Conservation (phyloP, 805 yeast species). For the Ogataea thermomethanolica region DNA sequence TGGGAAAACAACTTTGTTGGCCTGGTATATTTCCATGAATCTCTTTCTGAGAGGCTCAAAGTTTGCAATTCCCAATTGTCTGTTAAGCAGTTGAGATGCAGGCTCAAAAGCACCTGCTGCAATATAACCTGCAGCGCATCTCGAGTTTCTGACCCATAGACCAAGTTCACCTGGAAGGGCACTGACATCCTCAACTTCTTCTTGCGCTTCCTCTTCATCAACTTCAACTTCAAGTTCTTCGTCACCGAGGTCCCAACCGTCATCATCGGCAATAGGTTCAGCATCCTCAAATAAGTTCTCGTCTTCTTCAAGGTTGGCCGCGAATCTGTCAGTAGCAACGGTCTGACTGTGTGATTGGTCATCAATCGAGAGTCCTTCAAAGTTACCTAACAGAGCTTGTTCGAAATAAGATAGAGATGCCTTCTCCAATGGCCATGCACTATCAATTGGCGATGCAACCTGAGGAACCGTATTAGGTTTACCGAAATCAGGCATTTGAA, state of each 20-base stretch:
- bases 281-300: slow-evolving; percentile 42
- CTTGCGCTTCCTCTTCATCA: slow-evolving; percentile 36
- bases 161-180: slow-evolving; percentile 58
- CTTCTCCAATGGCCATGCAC: slow-evolving; percentile 81
- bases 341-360: slow-evolving; percentile 29
- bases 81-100: slow-evolving; percentile 87
- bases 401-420: slow-evolving; percentile 79
- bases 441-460: slow-evolving; percentile 42
- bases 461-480: slow-evolving; percentile 42
- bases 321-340: slow-evolving; percentile 5
- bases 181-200: slow-evolving; percentile 32
- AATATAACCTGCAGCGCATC: slow-evolving; percentile 85
- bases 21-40: slow-evolving; percentile 79
- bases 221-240: slow-evolving; percentile 68
- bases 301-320: slow-evolving; percentile 30
- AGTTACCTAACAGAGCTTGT: slow-evolving; percentile 72
- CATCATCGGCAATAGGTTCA: slow-evolving; percentile 55
- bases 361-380: slow-evolving; percentile 59
- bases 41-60: slow-evolving; percentile 85
- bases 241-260: slow-evolving; percentile 80
- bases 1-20: slow-evolving; percentile 71
- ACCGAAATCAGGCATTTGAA: slow-evolving; percentile 42
- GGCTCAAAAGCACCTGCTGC: slow-evolving; percentile 97
- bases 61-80: slow-evolving; percentile 81
- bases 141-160: slow-evolving; percentile 84